These are phyloP conservation scores for Phytophthora rubi DNA, from an alignment of 352 stramenopile species.

Conservation along the genomic window DNA sequence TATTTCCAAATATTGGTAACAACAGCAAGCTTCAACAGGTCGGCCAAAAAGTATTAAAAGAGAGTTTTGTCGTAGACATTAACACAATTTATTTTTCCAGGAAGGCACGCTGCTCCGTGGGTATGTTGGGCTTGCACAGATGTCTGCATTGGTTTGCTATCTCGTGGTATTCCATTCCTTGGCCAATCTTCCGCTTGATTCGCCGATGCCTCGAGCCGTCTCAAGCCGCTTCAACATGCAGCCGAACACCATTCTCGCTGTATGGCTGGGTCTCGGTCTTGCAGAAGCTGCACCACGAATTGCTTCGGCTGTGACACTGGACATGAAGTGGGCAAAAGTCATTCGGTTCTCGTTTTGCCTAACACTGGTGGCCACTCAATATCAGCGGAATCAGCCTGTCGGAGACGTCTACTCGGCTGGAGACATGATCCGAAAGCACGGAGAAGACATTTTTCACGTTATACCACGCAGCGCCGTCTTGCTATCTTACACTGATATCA, in stretches of 20 bases:
- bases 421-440: constrained; percentile 49
- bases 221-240: constrained; percentile 92
- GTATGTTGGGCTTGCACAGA: constrained; percentile 35
- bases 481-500: constrained; percentile 83
- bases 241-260: constrained; percentile 87
- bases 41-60: not conserved
- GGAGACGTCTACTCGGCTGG: constrained; percentile 1
- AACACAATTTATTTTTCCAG: constrained; percentile 1
- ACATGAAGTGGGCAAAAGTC: constrained; percentile 4
- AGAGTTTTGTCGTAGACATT: not conserved
- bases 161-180: constrained; percentile 92
- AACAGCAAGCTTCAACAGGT: constrained; percentile 16
- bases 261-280: constrained; percentile 83
- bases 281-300: constrained; percentile 14
- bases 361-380: constrained; percentile 26
- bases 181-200: constrained; percentile 90
- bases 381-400: constrained; percentile 12
- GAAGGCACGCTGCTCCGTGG: constrained; percentile 7
- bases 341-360: constrained; percentile 27
- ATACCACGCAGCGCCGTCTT: constrained; percentile 59
- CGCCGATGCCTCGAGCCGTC: constrained; percentile 89
- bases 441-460: constrained; percentile 47
- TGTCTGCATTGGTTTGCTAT: constrained; percentile 77
- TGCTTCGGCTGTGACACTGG: constrained; percentile 3
- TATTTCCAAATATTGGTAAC: constrained; percentile 1